Conservation (phyloP, 768 basidiomycete genomes). For the Gloeopeniophorella convolvens region DNA sequence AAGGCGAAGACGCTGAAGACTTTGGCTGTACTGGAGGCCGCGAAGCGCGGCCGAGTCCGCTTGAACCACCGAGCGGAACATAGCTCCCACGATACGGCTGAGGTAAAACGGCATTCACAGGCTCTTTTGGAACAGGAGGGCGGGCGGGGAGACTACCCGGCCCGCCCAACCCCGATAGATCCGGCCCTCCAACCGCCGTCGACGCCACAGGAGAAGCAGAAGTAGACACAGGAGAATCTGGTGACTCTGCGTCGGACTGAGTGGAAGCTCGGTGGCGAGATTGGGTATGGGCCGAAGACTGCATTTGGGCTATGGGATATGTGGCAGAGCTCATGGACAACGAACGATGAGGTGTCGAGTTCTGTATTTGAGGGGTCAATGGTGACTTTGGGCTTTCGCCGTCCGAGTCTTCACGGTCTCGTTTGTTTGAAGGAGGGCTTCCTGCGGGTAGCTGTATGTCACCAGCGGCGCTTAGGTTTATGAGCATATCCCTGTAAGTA, state of each 20-base stretch:
- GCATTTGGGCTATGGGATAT: neutral
- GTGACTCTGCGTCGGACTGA: neutral
- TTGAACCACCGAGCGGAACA: slow-evolving; percentile 8
- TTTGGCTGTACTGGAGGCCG: neutral
- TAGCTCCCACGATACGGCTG: slow-evolving; percentile 4
- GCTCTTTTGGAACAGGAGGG: too few relatives aligned
- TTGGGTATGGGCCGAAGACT: neutral
- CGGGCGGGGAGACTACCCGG: too few relatives aligned
- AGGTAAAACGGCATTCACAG: too few relatives aligned
- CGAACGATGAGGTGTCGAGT: neutral
- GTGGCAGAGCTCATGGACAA: neutral
- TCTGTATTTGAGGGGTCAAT: neutral
- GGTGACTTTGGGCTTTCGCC: neutral
- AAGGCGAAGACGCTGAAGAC: neutral
- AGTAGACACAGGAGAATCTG: neutral
- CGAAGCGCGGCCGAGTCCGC: neutral
- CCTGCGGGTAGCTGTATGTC: slow-evolving; percentile 11
- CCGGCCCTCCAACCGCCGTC: neutral
- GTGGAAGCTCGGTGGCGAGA: neutral
- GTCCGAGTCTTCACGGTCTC: slow-evolving; percentile 13
- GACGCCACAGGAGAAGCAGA: neutral
- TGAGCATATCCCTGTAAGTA: slow-evolving; percentile 15
- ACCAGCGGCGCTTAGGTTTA: slow-evolving; percentile 8
- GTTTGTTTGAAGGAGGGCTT: slow-evolving; percentile 15
- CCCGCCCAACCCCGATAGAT: too few relatives aligned